phyloP scores from a whole-genome alignment of 2,329 filamentous ascomycete genomes.

The Monilinia laxa region DNA sequence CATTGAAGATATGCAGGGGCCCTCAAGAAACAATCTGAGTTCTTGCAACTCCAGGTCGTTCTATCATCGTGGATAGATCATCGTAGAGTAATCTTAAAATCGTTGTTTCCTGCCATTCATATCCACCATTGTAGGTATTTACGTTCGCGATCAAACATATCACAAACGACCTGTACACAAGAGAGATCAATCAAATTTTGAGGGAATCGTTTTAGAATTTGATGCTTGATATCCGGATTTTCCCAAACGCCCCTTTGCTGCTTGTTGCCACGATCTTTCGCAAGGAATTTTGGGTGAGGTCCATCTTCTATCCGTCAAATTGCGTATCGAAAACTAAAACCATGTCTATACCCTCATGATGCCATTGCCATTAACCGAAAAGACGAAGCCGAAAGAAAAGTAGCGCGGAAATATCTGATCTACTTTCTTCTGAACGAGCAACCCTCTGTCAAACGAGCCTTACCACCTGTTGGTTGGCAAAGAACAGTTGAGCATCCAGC shows the following conservation, averaged over 20 bases:
- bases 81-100: slow-evolving; percentile 55
- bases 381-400: slow-evolving; percentile 43
- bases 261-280: slow-evolving; percentile 39
- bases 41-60: slow-evolving; percentile 50
- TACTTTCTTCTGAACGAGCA: slow-evolving; percentile 99
- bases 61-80: slow-evolving; percentile 32
- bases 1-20: slow-evolving; percentile 55
- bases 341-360: slow-evolving; percentile 36
- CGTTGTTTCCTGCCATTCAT: slow-evolving; percentile 50
- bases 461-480: slow-evolving; percentile 99
- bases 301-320: slow-evolving; percentile 72
- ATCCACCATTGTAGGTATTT: slow-evolving; percentile 48
- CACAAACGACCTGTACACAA: slow-evolving; percentile 36
- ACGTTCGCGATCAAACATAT: slow-evolving; percentile 35
- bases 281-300: slow-evolving; percentile 53
- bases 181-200: slow-evolving; percentile 36
- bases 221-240: slow-evolving; percentile 80
- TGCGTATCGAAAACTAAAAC: slow-evolving; percentile 42
- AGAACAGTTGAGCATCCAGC: slow-evolving; percentile 99
- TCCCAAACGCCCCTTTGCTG: slow-evolving; percentile 64
- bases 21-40: slow-evolving; percentile 63
- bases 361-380: slow-evolving; percentile 33
- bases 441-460: slow-evolving; percentile 97
- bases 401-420: slow-evolving; percentile 48
- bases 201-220: slow-evolving; percentile 40